A percentile compares a stretch with the other conserved stretches of the same genome.
Evolutionary conservation across 2,329 filamentous ascomycete genomes (phyloP).

Genomic region (Neofusicoccum umdonicola): DNA sequence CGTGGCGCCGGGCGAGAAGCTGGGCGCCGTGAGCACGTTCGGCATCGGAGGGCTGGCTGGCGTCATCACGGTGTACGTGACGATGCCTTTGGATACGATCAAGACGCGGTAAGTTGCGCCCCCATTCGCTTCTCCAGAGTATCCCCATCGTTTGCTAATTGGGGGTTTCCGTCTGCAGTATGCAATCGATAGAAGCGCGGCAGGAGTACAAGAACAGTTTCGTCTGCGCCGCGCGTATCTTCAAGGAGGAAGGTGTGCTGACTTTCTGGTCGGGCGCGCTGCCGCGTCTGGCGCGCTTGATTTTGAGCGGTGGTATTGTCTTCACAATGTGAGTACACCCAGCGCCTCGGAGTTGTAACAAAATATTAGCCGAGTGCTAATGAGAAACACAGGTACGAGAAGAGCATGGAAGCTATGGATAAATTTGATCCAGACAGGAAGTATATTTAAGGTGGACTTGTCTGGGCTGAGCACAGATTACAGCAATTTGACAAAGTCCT

Average conservation of each 20-base stretch:
- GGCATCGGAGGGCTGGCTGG: conserved; percentile 86
- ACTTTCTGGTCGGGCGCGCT: conserved; percentile 95
- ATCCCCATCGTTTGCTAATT: neutral
- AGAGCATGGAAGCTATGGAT: conserved; percentile 86
- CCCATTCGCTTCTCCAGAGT: neutral
- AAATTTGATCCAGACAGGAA: conserved; percentile 75
- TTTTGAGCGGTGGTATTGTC: conserved; percentile 92
- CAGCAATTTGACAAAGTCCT: no score
- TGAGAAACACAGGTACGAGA: conserved; percentile 66
- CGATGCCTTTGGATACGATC: conserved; percentile 80
- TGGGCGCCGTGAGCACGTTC: conserved; percentile 84
- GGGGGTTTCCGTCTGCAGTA: conserved; percentile 46
- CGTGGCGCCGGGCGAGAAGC: conserved; percentile 89
- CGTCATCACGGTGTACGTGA: conserved; percentile 75
- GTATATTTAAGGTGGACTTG: conserved; percentile 60
- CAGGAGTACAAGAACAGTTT: conserved; percentile 82
- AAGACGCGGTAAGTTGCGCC: conserved; percentile 61
- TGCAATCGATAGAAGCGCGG: conserved; percentile 92
- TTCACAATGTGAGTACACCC: conserved; percentile 92
- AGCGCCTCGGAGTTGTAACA: conserved; percentile 35
- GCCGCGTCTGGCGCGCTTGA: conserved; percentile 77
- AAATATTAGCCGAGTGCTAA: neutral
- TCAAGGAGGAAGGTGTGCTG: conserved; percentile 81
- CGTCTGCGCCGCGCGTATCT: conserved; percentile 76
- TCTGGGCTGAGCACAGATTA: neutral